Base-by-base conservation (phyloP, 2,329 filamentous ascomycete genomes). In the Parastagonospora nodorum region DNA sequence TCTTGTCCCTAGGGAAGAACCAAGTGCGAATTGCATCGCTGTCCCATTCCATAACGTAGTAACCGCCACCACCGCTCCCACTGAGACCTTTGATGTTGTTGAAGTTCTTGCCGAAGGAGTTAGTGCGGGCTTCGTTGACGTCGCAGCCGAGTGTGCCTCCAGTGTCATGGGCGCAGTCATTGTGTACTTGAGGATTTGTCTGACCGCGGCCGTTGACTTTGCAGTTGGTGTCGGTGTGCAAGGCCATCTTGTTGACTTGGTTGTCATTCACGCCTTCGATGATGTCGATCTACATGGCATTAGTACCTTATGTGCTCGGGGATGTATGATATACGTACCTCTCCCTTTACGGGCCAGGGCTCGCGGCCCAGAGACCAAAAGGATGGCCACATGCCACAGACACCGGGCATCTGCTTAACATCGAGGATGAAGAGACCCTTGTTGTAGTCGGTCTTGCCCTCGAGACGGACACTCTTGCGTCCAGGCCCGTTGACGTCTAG, bases 21-120 rank as follows among this genome's bases (percentile, higher is more conserved):
- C 87, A 96, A 60, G 94, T 80, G 36, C 82, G 81, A 71, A 97
- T 93, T 55, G 78, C 78, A 0, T 81, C 67, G 36, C 81, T 80
- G 2, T 87, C 90, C 89, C 91, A 95, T 48, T 74, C 67, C 36
- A 72, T 75, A 4, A 74, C 76, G 50, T 76, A 79, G 44, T 78
- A 68, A 41, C 71, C 75, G 47, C 77, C 77, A 8, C 19, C 19
- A 24, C 19, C 19, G 19, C 19, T 24, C 3, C 5, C 5, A 24
- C 19, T 3, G 3, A 5, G 19, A 24, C 19, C 19, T 24, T 55
- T 50, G 48, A 71, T 70, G 15, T 56, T 39, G 63, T 80, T 87
- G 74, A 87, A 84, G 0, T 65, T 75, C 7, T 67, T 63, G 16
- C 84, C 84, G 48, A 76, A 85, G 28, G 67, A 67, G 33, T 49